Evolutionary conservation across 768 basidiomycete genomes (phyloP).

Genomic region (Amanita subjunquillea): DNA sequence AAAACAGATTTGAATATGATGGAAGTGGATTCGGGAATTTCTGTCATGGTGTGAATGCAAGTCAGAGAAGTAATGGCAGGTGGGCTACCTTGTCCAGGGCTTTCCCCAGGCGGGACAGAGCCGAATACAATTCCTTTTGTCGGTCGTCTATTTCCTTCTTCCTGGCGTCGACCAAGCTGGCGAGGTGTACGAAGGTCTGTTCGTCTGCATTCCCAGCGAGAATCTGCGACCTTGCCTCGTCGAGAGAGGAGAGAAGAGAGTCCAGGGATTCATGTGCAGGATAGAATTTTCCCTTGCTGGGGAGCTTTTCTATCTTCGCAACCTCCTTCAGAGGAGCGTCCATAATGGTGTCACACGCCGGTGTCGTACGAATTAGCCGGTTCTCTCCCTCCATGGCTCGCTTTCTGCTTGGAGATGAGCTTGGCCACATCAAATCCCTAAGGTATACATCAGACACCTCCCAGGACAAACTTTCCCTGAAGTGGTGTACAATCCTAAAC

Average conservation of each 20-base stretch:
- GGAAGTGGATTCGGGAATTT: conserved; percentile 53
- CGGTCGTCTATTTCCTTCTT: conserved; percentile 84
- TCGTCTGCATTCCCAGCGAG: conserved; percentile 37
- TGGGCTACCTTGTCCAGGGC: conserved; percentile 76
- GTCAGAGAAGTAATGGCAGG: neutral
- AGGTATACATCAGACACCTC: conserved; percentile 23
- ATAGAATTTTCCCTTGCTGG: conserved; percentile 39
- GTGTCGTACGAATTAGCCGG: neutral
- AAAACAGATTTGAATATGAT: conserved; percentile 56
- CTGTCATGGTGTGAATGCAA: conserved; percentile 21
- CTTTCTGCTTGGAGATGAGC: conserved; percentile 71
- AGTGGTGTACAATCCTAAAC: neutral
- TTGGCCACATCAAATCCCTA: conserved; percentile 63
- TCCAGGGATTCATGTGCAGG: conserved; percentile 55
- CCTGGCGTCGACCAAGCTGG: conserved; percentile 49
- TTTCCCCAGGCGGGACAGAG: conserved; percentile 73
- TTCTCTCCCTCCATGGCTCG: conserved; percentile 37
- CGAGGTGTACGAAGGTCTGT: conserved; percentile 38
- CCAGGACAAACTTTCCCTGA: conserved; percentile 15
- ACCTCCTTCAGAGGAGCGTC: conserved; percentile 72
- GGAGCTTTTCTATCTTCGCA: conserved; percentile 61
- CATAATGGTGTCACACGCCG: conserved; percentile 30
- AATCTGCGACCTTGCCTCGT: conserved; percentile 43
- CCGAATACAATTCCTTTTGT: conserved; percentile 81
- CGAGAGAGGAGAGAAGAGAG: conserved; percentile 47